phyloP scores from a whole-genome alignment of 1,284 basidiomycete genomes.

The Mycena sp. region DNA sequence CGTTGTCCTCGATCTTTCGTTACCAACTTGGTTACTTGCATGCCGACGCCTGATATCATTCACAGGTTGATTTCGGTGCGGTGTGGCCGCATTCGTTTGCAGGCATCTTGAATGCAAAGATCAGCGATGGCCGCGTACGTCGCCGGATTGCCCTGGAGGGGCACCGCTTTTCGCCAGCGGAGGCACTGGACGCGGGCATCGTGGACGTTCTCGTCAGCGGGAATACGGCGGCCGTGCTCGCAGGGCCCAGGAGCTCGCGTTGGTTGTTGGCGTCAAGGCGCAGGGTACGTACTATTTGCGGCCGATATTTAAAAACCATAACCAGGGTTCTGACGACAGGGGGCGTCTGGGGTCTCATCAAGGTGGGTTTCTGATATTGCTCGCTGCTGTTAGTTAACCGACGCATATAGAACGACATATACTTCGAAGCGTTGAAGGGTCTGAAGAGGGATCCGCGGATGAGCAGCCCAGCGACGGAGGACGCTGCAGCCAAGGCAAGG shows the following conservation, averaged over 20 bases:
- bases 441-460: conserved; percentile 48
- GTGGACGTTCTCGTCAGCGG: conserved; percentile 77
- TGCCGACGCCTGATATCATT: no score
- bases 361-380: conserved; percentile 45
- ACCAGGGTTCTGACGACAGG: conserved; percentile 7
- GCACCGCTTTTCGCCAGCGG: conserved; percentile 80
- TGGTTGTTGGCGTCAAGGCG: conserved; percentile 57
- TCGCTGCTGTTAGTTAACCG: neutral
- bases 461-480: conserved; percentile 47
- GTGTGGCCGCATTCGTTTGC: conserved; percentile 81
- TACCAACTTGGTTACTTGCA: no score
- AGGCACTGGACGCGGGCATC: conserved; percentile 75
- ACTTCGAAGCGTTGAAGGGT: conserved; percentile 53
- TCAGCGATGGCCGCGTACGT: conserved; percentile 67
- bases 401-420: conserved; percentile 53
- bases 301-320: neutral
- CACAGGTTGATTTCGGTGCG: conserved; percentile 89
- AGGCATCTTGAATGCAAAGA: conserved; percentile 72
- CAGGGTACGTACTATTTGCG: conserved; percentile 29
- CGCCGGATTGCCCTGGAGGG: conserved; percentile 88
- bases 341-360: conserved; percentile 77
- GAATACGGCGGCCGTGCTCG: conserved; percentile 67
- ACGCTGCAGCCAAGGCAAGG: conserved; percentile 53
- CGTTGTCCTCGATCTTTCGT: neutral
- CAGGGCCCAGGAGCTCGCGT: conserved; percentile 69